Evolutionary conservation across 257 asterid species (phyloP).

Genomic region (Rauvolfia tetraphylla): DNA sequence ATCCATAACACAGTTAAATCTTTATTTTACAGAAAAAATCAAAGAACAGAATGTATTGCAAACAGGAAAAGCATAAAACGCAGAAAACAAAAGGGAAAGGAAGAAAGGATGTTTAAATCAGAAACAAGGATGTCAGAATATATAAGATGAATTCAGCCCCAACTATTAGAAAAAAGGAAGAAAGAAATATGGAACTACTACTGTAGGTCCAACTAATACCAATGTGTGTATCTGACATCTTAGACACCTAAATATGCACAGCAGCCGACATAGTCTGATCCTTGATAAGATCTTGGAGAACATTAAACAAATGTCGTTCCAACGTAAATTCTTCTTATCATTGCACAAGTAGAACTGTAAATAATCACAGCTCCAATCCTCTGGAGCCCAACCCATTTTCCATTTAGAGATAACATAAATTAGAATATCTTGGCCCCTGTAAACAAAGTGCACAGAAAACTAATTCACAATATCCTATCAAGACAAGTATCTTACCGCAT

Average conservation of each 20-base stretch:
- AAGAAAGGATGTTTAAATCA: too few relatives aligned
- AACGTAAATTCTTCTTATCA: neutral
- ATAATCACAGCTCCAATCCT: neutral
- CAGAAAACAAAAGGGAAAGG: neutral
- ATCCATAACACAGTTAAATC: neutral
- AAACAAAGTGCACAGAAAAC: neutral
- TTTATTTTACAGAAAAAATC: neutral
- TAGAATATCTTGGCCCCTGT: neutral
- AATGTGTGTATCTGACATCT: neutral
- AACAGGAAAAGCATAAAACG: neutral
- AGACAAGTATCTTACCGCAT: constrained; percentile 43
- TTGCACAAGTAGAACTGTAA: neutral
- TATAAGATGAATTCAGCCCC: too few relatives aligned
- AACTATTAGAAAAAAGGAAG: too few relatives aligned
- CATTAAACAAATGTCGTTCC: neutral
- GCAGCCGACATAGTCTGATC: neutral
- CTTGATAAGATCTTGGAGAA: neutral
- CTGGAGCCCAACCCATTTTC: neutral
- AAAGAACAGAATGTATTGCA: too few relatives aligned
- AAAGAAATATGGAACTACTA: too few relatives aligned
- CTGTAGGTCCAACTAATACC: neutral
- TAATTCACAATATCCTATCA: neutral
- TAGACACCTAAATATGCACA: neutral
- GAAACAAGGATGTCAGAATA: neutral
- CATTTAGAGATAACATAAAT: neutral